Evolutionary conservation across 495 filamentous ascomycete genomes (phyloP), one percentile per base, ranked within the genome.

Genomic region (Umbilicaria muhlenbergii): DNA sequence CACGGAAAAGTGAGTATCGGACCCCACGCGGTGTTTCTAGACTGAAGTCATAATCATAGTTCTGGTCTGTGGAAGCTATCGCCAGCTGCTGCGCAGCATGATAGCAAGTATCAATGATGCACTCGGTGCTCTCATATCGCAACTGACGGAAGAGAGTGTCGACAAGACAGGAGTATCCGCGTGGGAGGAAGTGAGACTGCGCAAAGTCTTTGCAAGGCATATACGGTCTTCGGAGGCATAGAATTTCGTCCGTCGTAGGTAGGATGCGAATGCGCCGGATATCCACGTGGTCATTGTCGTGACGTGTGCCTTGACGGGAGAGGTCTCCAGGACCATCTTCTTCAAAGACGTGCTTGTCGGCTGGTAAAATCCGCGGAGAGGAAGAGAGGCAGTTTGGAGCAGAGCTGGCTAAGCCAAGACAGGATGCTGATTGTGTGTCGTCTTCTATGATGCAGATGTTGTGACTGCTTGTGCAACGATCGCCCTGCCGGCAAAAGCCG

Each of bases 91-190:
- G 54, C 15, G 51, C 47, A 17, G 54, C 54, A 35, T 55, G 41
- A 32, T 57, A 57, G 32, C 49, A 52, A 6, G 46, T 34, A 31
- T 55, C 54, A 21, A 49, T 45, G 1, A 55, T 32, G 0, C 47
- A 34, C 38, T 53, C 54, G 12, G 42, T 40, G 17, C 24, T 50
- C 1, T 57, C 54, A 10, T 50, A 57, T 42, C 54, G 28, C 19
- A 55, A 32, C 10, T 57, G 54, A 10, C 54, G 49, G 41, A 57
- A 57, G 11, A 53, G 43, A 7, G 45, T 43, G 42, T 57, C 54
- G 4, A 55, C 32, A 21, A 50, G 50, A 18, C 54, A 41, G 34
- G 44, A 35, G 36, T 35, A 34, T 13, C 54, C 54, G 19, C 24
- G 24, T 14, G 32, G 43, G 14, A 52, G 40, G 31, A 50, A 50